Conservation (phyloP, 441 rosid genomes). For the Biscutella auriculata region DNA sequence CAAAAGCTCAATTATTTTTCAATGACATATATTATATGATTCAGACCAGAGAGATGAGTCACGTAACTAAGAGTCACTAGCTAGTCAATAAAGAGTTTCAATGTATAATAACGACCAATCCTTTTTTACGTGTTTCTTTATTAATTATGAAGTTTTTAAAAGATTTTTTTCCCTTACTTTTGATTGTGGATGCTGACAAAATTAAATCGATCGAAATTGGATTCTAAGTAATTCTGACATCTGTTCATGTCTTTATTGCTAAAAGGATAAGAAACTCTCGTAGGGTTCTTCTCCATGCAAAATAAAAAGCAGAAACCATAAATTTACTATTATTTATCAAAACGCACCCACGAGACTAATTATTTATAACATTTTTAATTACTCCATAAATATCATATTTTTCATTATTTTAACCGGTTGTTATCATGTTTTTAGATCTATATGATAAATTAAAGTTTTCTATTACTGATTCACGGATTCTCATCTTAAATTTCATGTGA, state of each 20-base stretch:
- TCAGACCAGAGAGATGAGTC: too few relatives aligned
- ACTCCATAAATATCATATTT: not conserved
- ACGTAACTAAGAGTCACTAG: not conserved
- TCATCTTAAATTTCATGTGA: too few relatives aligned
- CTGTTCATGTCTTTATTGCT: not conserved
- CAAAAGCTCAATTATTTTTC: not conserved
- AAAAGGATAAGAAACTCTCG: constrained; percentile 4
- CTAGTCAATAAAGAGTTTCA: constrained; percentile 9
- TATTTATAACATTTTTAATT: not conserved
- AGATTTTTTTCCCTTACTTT: too few relatives aligned
- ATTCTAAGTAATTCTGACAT: not conserved
- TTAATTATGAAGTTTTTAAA: too few relatives aligned
- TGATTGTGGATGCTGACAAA: too few relatives aligned
- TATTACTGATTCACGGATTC: too few relatives aligned
- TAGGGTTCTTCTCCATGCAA: constrained; percentile 12
- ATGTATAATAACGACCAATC: not conserved
- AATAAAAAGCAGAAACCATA: not conserved
- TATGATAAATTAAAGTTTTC: too few relatives aligned
- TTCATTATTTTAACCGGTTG: not conserved
- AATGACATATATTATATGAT: too few relatives aligned
- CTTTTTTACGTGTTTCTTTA: not conserved
- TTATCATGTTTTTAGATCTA: too few relatives aligned
- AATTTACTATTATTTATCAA: not conserved
- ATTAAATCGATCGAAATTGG: not conserved
- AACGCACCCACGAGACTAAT: not conserved